Base-by-base conservation (phyloP, 768 basidiomycete genomes). In the Leccinum rimulosum region DNA sequence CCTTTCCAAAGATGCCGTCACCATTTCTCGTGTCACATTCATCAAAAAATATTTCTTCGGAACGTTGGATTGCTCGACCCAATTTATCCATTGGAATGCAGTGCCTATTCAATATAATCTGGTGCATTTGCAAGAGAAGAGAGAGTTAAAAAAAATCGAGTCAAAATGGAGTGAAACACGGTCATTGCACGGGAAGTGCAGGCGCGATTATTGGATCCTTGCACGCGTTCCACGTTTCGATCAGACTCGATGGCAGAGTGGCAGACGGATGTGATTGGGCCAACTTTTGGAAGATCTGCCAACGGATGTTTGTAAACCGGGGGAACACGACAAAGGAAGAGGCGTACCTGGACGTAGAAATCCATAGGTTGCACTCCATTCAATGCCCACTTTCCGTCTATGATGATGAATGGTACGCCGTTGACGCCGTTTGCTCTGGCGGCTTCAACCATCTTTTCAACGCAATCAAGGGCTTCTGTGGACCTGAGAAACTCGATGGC, bases 341-440 rank as follows among this genome's bases (percentile, higher is more conserved):
- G n/a, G 22, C 73, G 45, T 50, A 77, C 79, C 68, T 74, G 70
- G 31, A 71, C 58, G 60, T 78, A 81, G 48, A 71, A 74, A n/a
- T 80, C 79, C 40, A 64, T 65, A 9, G 74, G 56, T 58, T 82
- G 81, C 9, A 76, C 77, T n/a, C 80, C 35, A 14, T 25, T 25
- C 25, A 25, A 25, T 1, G 78, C 80, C 74, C 76, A 81, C 52
- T 25, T 25, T 25, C 25, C 25, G 25, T 0, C 25, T 3, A 81
- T 73, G 58, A 83, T 78, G 56, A 80, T 75, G 68, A 81, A 83
- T 0, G 83, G 83, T 1, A 83, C 81, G 40, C 83, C 82, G 1
- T 73, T 76, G 59, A 83, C 79, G 5, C 80, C 78, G n/a, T 74
- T 70, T 27, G 70, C 65, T 59, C 76, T 75, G 3, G 80, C 79